A percentile compares a stretch with the other conserved stretches of the same genome.
These are phyloP conservation scores for Dendrobium chrysotoxum DNA, from an alignment of 106 monocot species.

Conservation along the genomic window DNA sequence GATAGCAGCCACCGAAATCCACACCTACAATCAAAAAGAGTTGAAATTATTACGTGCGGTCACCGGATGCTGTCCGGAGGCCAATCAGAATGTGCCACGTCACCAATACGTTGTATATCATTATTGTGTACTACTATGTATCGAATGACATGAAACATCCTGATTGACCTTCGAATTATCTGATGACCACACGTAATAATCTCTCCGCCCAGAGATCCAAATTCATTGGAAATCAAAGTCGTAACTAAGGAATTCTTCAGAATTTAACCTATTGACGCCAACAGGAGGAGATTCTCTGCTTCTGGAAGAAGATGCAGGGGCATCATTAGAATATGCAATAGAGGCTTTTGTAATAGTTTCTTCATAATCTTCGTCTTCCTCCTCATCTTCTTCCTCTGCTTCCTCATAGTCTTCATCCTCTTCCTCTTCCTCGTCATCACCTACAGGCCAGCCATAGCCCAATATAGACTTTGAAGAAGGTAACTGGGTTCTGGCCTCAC, in stretches of 20 bases:
- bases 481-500: constrained; percentile 11
- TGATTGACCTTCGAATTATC: no score
- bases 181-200: no score
- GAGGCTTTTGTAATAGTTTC: not conserved
- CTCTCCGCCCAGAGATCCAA: not conserved
- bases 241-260: not conserved
- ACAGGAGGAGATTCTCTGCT: no score
- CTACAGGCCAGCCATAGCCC: constrained; percentile 16
- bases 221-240: not conserved
- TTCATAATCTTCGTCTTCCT: not conserved
- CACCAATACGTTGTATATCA: no score
- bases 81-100: no score
- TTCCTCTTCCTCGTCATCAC: not conserved
- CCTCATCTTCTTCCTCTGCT: not conserved
- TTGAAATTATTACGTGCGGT: no score
- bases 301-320: not conserved
- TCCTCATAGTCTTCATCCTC: not conserved
- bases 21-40: no score
- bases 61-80: no score
- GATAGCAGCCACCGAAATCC: no score
- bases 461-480: not conserved
- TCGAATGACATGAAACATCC: no score
- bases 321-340: not conserved
- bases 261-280: not conserved
- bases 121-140: no score